Evolutionary conservation across 331 rosid species (phyloP), one percentile per base, ranked within the genome.

Genomic region (Malus hybrid): DNA sequence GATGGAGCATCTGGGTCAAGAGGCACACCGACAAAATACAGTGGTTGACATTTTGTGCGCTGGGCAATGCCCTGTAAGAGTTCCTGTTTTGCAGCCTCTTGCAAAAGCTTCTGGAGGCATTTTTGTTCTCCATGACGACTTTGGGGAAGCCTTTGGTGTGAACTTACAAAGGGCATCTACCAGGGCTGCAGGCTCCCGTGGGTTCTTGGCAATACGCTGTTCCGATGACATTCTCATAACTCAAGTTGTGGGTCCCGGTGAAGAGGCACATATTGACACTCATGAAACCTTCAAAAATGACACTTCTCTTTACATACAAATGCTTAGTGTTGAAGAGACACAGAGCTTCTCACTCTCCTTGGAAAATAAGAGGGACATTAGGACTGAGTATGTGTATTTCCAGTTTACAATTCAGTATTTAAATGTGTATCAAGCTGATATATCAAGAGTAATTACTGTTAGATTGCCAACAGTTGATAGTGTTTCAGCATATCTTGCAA

Each of bases 61-160:
- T 81, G 99, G 99, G 76, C 90, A 95, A 9, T 95, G 99, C 88
- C 97, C 99, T 33, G 91, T 92, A 65, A 92, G 99, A 85, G 92
- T 95, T 78, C 96, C 99, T 78, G 84, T 92, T 67, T 80, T 95
- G 84, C 97, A 92, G 82, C 99, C 99, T 80, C 96, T 95, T 69
- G 96, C 97, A 71, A 92, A 95, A 83, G 89, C 96, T 75, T 90
- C 99, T 33, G 99, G 99, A 57, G 99, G 99, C 26, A 92, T 95
- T 80, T 84, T 95, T 79, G 89, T 92, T 80, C 97, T 95, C 81
- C 97, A 95, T 70, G 99, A 95, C 71, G 97, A 95, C 88, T 95
- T 95, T 76, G 99, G 99, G 48, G 99, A 95, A 88, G 99, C 99
- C 70, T 95, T 95, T 84, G 99, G 99, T 29, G 97, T 95, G 79